These are phyloP conservation scores for Santalum album DNA, from an alignment of 164 flowering plant species.

Conservation along the genomic window DNA sequence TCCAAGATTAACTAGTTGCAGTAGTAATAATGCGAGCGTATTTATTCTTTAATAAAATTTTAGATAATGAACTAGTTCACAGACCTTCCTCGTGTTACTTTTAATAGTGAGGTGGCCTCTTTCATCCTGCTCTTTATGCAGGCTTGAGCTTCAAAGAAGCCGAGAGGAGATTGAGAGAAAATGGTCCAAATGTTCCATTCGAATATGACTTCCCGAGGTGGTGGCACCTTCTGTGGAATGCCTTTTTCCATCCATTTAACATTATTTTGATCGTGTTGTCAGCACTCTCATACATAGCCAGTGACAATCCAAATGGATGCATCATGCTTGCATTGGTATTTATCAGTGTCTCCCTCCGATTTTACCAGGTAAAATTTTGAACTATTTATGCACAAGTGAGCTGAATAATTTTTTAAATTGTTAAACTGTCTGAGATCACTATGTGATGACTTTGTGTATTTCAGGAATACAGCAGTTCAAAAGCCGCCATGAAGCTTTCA, in stretches of 20 bases:
- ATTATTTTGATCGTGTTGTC: constrained; percentile 61
- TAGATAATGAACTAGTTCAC: no score
- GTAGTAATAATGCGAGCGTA: no score
- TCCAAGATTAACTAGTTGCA: no score
- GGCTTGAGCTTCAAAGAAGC: constrained; percentile 78
- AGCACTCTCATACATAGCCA: constrained; percentile 39
- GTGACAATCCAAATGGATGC: constrained; percentile 55
- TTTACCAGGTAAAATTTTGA: constrained; percentile 48
- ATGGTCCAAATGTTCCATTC: constrained; percentile 62
- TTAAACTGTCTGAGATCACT: no score
- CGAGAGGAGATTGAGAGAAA: constrained; percentile 50
- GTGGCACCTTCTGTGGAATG: constrained; percentile 78
- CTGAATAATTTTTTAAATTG: no score
- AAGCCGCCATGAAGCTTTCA: constrained; percentile 71
- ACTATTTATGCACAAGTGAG: no score
- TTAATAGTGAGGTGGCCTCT: not conserved
- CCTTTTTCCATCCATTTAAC: constrained; percentile 72
- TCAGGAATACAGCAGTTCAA: constrained; percentile 66
- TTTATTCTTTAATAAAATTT: no score
- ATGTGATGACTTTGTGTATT: no score
- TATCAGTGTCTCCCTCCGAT: constrained; percentile 60
- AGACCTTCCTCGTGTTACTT: no score
- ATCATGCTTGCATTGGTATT: constrained; percentile 62
- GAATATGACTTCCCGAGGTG: constrained; percentile 51
- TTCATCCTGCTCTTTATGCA: constrained; percentile 14